Evolutionary conservation across 768 basidiomycete species (phyloP).

Genomic region (Sistotremastrum suecicum): DNA sequence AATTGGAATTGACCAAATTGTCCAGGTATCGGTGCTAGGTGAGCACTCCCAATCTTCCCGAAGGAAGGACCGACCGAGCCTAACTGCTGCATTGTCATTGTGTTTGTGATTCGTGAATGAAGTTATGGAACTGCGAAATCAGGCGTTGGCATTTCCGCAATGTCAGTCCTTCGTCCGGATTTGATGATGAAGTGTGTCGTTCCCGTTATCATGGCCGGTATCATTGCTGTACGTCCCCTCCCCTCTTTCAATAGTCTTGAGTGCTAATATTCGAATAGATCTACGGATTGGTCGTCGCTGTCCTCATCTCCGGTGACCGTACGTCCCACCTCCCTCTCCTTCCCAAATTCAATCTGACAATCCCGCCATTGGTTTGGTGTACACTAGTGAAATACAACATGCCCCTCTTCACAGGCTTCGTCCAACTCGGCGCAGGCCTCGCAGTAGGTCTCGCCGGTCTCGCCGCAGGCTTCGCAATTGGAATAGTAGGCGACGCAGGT

Average conservation of each 20-base stretch:
- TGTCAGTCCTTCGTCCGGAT: constrained; percentile 95
- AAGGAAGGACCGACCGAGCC: too few relatives aligned
- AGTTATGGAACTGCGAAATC: constrained; percentile 99
- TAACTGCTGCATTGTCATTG: too few relatives aligned
- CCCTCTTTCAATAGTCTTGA: background rate
- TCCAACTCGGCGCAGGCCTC: constrained; percentile 88
- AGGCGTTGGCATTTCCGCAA: constrained; percentile 93
- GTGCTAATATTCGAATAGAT: constrained; percentile 28
- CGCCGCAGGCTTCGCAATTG: constrained; percentile 94
- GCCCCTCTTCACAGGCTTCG: constrained; percentile 88
- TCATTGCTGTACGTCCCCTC: constrained; percentile 74
- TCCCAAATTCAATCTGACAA: too few relatives aligned
- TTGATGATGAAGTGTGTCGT: constrained; percentile 97
- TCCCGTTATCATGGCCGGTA: constrained; percentile 99
- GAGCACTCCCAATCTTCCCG: constrained; percentile 15
- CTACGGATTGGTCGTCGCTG: constrained; percentile 98
- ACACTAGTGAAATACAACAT: constrained; percentile 67
- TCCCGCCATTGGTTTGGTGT: too few relatives aligned
- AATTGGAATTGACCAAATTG: background rate
- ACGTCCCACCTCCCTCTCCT: constrained; percentile 22
- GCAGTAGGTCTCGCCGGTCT: constrained; percentile 90
- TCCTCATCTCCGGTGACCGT: constrained; percentile 83
- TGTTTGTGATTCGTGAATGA: too few relatives aligned
- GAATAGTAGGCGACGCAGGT: constrained; percentile 98
- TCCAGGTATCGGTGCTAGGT: constrained; percentile 79